Evolutionary conservation across 2,329 filamentous ascomycete genomes (phyloP), one percentile per base, ranked within the genome.

Genomic region (Aspergillus sojae): DNA sequence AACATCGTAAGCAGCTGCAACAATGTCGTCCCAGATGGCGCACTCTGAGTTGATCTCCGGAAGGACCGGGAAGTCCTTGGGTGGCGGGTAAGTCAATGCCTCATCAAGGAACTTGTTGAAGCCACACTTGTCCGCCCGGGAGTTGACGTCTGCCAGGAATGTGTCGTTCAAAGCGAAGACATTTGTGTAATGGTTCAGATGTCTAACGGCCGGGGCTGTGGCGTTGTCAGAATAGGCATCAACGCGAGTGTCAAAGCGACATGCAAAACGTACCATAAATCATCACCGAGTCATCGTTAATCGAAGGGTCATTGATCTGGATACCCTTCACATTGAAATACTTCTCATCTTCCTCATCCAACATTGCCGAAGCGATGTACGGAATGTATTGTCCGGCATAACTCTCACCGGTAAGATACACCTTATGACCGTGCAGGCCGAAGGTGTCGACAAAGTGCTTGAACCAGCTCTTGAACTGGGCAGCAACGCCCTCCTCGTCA

Each of bases 401-500:
- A 0, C 85, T 89, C 75, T 92, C 91, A 7, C 91, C 92, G 0
- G 90, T 84, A 62, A 95, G 85, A 75, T 90, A 94, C 11, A 93
- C 84, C 67, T 90, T 91, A 70, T 85, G 87, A 14, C 85, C 84
- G 23, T 91, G 83, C 70, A 92, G 81, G n/a, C 78, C 81, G 68
- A 93, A 93, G 0, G 88, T 88, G 39, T 91, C 82, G 62, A 92
- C 80, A 67, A 93, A 93, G 75, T 91, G 90, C 77, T 88, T 88
- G 84, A 88, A 93, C 79, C 93, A 95, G 57, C 89, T 89, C 19
- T 90, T 81, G 74, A 94, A 93, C 68, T 94, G 86, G n/a, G 80
- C 77, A 0, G 90, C 89, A 1, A 90, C 83, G 67, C 93, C 90
- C 34, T 87, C 84, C 67, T 92, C 88, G 68, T 85, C 86, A 4